Evolutionary conservation across 2,329 filamentous ascomycete genomes (phyloP).

Genomic region (Trichoderma brevicompactum): DNA sequence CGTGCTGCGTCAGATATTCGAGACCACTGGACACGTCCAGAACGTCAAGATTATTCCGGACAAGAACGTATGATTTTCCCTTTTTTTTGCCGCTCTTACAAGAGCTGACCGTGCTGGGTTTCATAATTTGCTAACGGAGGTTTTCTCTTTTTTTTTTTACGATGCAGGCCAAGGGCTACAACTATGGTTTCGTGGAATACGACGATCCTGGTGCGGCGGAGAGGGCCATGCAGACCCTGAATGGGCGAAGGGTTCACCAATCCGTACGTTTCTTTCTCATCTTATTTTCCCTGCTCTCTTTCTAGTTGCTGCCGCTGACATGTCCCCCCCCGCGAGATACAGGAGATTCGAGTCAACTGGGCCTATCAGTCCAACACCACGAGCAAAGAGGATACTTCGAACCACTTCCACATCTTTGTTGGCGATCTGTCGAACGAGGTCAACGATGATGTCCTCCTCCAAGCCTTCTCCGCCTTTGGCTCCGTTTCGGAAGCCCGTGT

Average conservation of each 20-base stretch:
- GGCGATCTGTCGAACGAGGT: slow-evolving; percentile 98
- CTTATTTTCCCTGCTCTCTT: background rate
- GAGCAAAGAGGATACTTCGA: slow-evolving; percentile 96
- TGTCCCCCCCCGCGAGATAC: slow-evolving; percentile 19
- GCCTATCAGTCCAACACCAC: slow-evolving; percentile 95
- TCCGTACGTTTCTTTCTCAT: slow-evolving; percentile 60
- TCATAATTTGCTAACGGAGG: slow-evolving; percentile 24
- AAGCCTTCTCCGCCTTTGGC: slow-evolving; percentile 95
- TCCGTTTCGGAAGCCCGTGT: slow-evolving; percentile 96
- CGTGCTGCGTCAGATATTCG: slow-evolving; percentile 95
- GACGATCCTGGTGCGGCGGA: slow-evolving; percentile 96
- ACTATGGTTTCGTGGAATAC: slow-evolving; percentile 99
- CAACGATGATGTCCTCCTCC: slow-evolving; percentile 90
- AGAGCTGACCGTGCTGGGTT: background rate
- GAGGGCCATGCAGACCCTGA: slow-evolving; percentile 95
- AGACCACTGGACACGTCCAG: slow-evolving; percentile 97
- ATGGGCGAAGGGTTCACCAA: slow-evolving; percentile 93
- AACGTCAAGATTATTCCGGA: slow-evolving; percentile 99
- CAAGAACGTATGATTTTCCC: slow-evolving; percentile 84
- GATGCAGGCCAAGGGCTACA: slow-evolving; percentile 85
- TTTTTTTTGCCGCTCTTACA: background rate
- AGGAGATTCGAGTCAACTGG: slow-evolving; percentile 99
- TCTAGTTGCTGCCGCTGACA: background rate
- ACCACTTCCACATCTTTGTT: slow-evolving; percentile 99
- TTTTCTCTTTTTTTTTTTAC: background rate